Evolutionary conservation across 805 yeast genomes (phyloP).

Genomic region (Candida namnaoensis): DNA sequence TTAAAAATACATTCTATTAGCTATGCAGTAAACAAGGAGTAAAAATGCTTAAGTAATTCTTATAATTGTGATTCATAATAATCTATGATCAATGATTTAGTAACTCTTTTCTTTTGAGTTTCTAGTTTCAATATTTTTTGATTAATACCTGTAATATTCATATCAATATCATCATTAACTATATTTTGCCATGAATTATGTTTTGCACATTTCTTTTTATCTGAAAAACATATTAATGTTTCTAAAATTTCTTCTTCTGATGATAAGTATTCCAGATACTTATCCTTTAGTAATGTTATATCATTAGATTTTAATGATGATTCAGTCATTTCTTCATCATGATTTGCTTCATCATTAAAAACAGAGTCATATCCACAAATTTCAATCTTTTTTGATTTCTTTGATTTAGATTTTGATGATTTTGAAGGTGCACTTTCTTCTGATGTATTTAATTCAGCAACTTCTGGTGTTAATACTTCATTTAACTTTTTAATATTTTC

Average conservation of each 20-base stretch:
- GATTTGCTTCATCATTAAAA: conserved; percentile 7
- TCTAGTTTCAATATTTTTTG: conserved; percentile 11
- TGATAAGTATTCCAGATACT: conserved; percentile 1
- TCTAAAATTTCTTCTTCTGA: conserved; percentile 4
- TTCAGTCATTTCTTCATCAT: background rate
- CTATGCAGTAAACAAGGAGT: no score
- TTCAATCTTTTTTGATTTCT: conserved; percentile 30
- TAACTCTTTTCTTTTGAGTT: conserved; percentile 19
- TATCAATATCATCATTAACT: conserved; percentile 25
- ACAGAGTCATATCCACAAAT: conserved; percentile 43
- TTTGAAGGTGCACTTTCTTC: background rate
- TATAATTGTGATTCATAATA: conserved; percentile 17
- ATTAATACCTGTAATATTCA: conserved; percentile 20
- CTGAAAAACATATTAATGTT: conserved; percentile 35
- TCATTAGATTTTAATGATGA: conserved; percentile 9
- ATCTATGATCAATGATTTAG: conserved; percentile 28
- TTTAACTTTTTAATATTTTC: conserved; percentile 18
- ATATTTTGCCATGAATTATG: conserved; percentile 43
- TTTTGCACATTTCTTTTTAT: conserved; percentile 45
- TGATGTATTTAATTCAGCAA: background rate
- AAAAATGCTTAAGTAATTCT: background rate
- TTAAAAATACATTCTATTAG: no score
- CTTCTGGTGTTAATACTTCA: conserved; percentile 9
- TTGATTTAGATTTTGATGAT: conserved; percentile 1
- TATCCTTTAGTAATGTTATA: conserved; percentile 1